A percentile compares a stretch with the other conserved stretches of the same genome.
Conservation (phyloP, 768 basidiomycete genomes). For the Mycena crocata region DNA sequence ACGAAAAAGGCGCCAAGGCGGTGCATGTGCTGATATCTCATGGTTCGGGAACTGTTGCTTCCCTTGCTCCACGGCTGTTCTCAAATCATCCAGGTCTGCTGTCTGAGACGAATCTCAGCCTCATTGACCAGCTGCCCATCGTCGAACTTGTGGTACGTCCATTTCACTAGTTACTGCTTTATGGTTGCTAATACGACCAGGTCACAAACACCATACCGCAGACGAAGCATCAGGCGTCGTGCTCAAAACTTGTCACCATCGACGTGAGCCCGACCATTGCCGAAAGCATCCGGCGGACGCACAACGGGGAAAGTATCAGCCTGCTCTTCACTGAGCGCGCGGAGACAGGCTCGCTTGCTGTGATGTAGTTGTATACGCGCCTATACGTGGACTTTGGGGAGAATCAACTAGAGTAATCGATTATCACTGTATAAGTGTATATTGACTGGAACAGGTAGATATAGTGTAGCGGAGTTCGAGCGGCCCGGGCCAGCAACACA, state of each 20-base stretch:
- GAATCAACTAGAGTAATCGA: constrained; percentile 1
- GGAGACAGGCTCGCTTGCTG: constrained; percentile 57
- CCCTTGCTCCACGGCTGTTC: constrained; percentile 15
- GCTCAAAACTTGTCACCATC: constrained; percentile 86
- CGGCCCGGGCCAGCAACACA: too few species aligned
- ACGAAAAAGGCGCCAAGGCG: constrained; percentile 89
- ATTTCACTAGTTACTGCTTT: constrained; percentile 3
- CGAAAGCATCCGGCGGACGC: constrained; percentile 94
- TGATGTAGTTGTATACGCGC: constrained; percentile 44
- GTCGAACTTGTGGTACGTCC: constrained; percentile 84
- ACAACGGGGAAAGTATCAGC: constrained; percentile 94
- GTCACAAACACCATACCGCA: constrained; percentile 98
- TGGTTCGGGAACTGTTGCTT: constrained; percentile 68
- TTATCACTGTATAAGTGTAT: background rate
- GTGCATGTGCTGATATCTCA: constrained; percentile 94
- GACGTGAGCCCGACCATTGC: constrained; percentile 94
- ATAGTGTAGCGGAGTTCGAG: too few species aligned
- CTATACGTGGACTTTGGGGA: background rate
- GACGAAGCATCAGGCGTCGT: constrained; percentile 67
- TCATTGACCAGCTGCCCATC: constrained; percentile 79
- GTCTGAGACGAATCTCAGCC: constrained; percentile 77
- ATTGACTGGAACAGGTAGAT: too few species aligned
- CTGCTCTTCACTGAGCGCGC: constrained; percentile 89
- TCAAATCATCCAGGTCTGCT: constrained; percentile 68
- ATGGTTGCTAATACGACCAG: constrained; percentile 46